phyloP scores from a whole-genome alignment of 768 basidiomycete genomes.

The Xerocomellus chrysenteron region DNA sequence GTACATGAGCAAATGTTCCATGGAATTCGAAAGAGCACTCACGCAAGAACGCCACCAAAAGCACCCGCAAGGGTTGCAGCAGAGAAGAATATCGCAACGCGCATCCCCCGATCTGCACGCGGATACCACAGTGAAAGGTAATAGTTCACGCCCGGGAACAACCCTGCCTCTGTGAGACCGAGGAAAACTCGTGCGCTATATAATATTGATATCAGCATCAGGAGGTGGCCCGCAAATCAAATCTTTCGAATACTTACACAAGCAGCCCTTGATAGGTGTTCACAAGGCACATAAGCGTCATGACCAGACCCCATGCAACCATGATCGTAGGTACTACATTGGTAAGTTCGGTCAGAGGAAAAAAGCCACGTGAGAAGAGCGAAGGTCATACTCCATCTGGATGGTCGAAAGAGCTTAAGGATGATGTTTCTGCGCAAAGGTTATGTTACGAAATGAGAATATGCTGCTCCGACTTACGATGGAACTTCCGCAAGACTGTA shows the following conservation, averaged over 20 bases:
- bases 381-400: constrained; percentile 33
- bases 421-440: constrained; percentile 33
- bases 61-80: constrained; percentile 57
- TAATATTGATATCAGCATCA: not conserved
- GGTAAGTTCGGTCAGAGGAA: constrained; percentile 2
- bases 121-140: constrained; percentile 60
- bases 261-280: constrained; percentile 30
- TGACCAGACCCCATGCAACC: constrained; percentile 40
- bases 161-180: constrained; percentile 49
- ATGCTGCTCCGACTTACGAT: constrained; percentile 28
- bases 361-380: not conserved
- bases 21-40: constrained; percentile 12
- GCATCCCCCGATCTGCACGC: constrained; percentile 51
- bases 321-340: constrained; percentile 39
- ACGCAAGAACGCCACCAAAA: constrained; percentile 51
- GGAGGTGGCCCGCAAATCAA: not conserved
- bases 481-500: constrained; percentile 39
- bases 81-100: constrained; percentile 64
- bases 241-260: constrained; percentile 23
- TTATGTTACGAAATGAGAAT: not conserved
- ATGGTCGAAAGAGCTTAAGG: constrained; percentile 35
- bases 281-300: constrained; percentile 39
- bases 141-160: constrained; percentile 42
- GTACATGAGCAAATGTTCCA: not conserved
- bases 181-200: constrained; percentile 42